These are phyloP conservation scores for Penicillium sp. DNA, from an alignment of 2,329 filamentous ascomycete species.

Conservation along the genomic window DNA sequence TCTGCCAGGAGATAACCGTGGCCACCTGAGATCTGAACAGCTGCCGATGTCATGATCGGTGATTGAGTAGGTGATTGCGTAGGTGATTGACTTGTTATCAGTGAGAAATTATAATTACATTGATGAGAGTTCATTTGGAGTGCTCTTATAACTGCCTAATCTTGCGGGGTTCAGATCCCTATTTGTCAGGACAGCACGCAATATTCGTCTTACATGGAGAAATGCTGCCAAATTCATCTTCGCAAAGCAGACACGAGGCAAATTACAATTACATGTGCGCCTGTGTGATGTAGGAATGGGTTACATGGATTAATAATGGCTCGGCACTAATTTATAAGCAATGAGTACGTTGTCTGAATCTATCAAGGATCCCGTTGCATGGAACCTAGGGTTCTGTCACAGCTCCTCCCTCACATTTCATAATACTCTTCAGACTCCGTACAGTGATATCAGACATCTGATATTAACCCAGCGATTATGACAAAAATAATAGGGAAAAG, in stretches of 20 bases:
- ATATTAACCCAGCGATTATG: too few species aligned
- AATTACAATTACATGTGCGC: not conserved
- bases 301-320: not conserved
- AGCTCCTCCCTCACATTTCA: too few species aligned
- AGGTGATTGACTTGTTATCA: not conserved
- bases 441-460: too few species aligned
- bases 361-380: too few species aligned
- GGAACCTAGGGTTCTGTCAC: too few species aligned
- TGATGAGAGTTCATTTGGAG: not conserved
- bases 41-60: slow-evolving; percentile 30
- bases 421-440: too few species aligned
- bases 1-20: slow-evolving; percentile 12
- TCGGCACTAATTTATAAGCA: not conserved
- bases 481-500: too few species aligned
- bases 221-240: slow-evolving; percentile 32
- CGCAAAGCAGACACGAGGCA: not conserved
- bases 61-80: too few species aligned
- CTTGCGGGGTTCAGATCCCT: slow-evolving; percentile 13
- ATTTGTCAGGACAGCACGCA: slow-evolving; percentile 39
- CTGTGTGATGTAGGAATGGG: not conserved
- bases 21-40: slow-evolving; percentile 24
- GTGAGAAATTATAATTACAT: not conserved
- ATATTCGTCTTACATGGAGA: slow-evolving; percentile 23
- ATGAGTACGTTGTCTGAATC: not conserved
- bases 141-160: slow-evolving; percentile 9